Conservation (phyloP, 305 asterid genomes). For the Fraxinus angustifolia region DNA sequence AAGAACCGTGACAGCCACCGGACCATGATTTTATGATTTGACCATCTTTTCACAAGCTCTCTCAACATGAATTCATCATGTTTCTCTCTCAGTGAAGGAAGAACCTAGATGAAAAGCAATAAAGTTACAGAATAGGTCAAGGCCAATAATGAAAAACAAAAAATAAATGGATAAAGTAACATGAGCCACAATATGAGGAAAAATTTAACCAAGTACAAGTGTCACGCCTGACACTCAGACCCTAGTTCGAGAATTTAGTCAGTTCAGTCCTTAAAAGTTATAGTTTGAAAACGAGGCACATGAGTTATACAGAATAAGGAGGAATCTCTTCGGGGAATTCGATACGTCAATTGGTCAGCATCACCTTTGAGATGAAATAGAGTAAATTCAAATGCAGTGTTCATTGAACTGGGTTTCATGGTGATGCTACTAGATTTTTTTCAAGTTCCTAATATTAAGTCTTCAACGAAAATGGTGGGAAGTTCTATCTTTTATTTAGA, state of each 20-base stretch:
- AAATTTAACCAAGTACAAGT: background rate
- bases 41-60: constrained; percentile 77
- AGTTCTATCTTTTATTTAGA: background rate
- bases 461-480: background rate
- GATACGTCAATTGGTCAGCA: background rate
- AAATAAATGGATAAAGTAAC: constrained; percentile 5
- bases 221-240: background rate
- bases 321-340: background rate
- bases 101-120: constrained; percentile 44
- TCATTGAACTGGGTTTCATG: background rate
- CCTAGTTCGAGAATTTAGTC: constrained; percentile 1
- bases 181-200: background rate
- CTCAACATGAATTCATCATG: constrained; percentile 81
- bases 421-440: background rate
- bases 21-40: constrained; percentile 78
- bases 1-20: constrained; percentile 83
- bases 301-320: background rate
- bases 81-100: constrained; percentile 72
- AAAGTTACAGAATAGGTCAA: constrained; percentile 5
- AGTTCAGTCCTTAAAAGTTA: constrained; percentile 5
- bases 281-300: constrained; percentile 9
- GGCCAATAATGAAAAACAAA: background rate
- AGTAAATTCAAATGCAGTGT: background rate
- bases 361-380: background rate
- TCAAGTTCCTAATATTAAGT: background rate